A percentile compares a stretch with the other conserved stretches of the same genome.
These are phyloP conservation scores for Aspergillus baeticus DNA, from an alignment of 495 filamentous ascomycete species.

Conservation along the genomic window DNA sequence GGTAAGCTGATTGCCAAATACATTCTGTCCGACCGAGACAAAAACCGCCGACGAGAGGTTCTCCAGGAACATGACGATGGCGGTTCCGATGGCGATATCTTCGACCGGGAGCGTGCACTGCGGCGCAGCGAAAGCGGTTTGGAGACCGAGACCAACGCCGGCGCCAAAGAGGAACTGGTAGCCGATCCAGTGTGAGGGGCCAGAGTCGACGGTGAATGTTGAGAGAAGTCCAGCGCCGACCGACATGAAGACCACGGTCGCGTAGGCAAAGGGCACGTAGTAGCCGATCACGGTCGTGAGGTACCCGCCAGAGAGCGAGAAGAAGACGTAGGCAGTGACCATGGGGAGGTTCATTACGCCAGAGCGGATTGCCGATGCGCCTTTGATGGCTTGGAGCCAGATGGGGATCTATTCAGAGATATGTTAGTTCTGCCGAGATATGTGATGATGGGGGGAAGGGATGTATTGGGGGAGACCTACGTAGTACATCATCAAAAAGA, in stretches of 20 bases:
- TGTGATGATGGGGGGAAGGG: not conserved
- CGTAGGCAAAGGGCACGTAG: conserved; percentile 61
- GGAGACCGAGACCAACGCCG: conserved; percentile 72
- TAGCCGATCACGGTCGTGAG: conserved; percentile 53
- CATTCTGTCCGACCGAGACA: conserved; percentile 9
- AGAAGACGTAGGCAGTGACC: conserved; percentile 44
- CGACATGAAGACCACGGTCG: conserved; percentile 50
- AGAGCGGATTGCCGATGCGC: conserved; percentile 29
- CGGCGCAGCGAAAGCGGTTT: conserved; percentile 61
- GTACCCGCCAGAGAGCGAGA: conserved; percentile 46
- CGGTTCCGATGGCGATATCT: conserved; percentile 61
- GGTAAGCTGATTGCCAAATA: conserved; percentile 8
- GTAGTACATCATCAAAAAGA: conserved; percentile 30
- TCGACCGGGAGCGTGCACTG: conserved; percentile 57
- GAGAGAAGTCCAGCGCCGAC: conserved; percentile 64
- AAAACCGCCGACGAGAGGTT: conserved; percentile 64
- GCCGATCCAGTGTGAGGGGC: conserved; percentile 59
- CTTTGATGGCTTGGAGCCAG: conserved; percentile 70
- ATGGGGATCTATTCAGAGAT: conserved; percentile 59
- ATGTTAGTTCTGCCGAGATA: not conserved
- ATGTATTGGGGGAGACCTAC: not conserved
- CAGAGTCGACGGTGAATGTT: conserved; percentile 52
- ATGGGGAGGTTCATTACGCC: conserved; percentile 41
- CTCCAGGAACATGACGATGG: conserved; percentile 66
- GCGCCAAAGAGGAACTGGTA: conserved; percentile 71